These are phyloP conservation scores for Fusarium citri DNA, from an alignment of 2,329 filamentous ascomycete species.

Conservation along the genomic window DNA sequence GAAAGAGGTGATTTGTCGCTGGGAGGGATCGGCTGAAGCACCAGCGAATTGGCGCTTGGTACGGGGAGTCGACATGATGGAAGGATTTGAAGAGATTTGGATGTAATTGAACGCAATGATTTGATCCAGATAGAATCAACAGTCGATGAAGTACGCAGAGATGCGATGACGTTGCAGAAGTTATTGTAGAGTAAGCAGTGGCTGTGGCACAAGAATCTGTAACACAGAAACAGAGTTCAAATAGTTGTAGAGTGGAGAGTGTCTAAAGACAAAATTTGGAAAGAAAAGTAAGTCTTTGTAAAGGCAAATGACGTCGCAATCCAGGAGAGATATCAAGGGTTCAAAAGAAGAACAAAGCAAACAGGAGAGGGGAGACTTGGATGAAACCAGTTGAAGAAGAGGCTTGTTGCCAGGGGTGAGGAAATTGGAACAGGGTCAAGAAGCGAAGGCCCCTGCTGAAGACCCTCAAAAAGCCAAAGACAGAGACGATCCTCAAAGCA, in stretches of 20 bases:
- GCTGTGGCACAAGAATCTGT: background rate
- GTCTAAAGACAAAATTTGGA: conserved; percentile 11
- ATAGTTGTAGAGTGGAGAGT: conserved; percentile 34
- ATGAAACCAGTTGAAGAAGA: conserved; percentile 18
- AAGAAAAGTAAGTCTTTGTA: background rate
- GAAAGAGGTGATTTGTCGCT: conserved; percentile 74
- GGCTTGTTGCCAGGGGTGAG: conserved; percentile 37
- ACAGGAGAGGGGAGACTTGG: conserved; percentile 19
- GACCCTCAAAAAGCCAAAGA: conserved; percentile 13
- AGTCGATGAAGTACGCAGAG: conserved; percentile 4
- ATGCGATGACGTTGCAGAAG: conserved; percentile 11
- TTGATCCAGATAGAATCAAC: background rate
- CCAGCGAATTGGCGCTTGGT: conserved; percentile 72
- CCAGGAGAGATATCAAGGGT: conserved; percentile 29
- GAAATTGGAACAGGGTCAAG: conserved; percentile 8
- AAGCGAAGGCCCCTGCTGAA: conserved; percentile 18
- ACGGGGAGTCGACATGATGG: conserved; percentile 63
- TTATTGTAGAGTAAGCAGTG: conserved; percentile 7
- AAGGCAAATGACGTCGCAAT: conserved; percentile 34
- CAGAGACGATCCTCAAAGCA: conserved; percentile 14
- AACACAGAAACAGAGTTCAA: conserved; percentile 8
- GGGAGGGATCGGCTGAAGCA: conserved; percentile 66
- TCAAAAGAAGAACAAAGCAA: conserved; percentile 23
- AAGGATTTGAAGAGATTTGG: background rate
- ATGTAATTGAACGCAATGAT: background rate